Conservation (phyloP, 768 basidiomycete species). For the Boletus pseudopeckii region DNA sequence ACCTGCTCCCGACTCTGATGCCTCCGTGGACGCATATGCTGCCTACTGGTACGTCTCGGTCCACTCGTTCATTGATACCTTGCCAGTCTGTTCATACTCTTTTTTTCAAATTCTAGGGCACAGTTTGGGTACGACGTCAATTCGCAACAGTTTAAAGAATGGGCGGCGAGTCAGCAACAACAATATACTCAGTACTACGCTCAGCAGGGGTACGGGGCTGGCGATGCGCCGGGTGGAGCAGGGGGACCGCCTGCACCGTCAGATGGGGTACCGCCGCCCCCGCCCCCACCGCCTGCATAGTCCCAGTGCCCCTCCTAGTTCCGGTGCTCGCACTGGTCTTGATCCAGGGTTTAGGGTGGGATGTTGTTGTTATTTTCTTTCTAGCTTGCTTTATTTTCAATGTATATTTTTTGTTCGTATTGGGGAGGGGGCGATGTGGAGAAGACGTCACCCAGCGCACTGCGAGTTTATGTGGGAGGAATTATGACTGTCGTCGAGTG, state of each 20-base stretch:
- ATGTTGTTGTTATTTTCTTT: constrained; percentile 10
- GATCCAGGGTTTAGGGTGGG: constrained; percentile 1
- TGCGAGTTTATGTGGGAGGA: neutral
- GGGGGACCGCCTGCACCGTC: constrained; percentile 27
- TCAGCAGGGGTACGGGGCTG: constrained; percentile 47
- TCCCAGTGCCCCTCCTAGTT: neutral
- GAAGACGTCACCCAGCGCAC: neutral
- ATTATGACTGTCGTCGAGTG: neutral
- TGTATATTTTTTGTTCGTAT: constrained; percentile 25
- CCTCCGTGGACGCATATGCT: constrained; percentile 52
- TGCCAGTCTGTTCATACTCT: neutral
- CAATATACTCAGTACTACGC: constrained; percentile 76
- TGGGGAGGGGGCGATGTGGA: neutral
- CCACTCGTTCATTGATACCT: neutral
- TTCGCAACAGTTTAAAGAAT: constrained; percentile 76
- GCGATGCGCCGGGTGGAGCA: constrained; percentile 4
- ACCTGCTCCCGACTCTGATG: constrained; percentile 38
- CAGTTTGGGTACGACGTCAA: constrained; percentile 86
- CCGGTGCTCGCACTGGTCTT: neutral
- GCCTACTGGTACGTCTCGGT: constrained; percentile 53
- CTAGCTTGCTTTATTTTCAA: constrained; percentile 33
- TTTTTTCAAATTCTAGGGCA: constrained; percentile 47
- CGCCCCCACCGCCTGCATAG: constrained; percentile 28
- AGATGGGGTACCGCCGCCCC: constrained; percentile 17
- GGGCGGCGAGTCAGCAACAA: constrained; percentile 63